phyloP scores from a whole-genome alignment of 2,329 filamentous ascomycete species.

The Arthrinium phaeospermum region DNA sequence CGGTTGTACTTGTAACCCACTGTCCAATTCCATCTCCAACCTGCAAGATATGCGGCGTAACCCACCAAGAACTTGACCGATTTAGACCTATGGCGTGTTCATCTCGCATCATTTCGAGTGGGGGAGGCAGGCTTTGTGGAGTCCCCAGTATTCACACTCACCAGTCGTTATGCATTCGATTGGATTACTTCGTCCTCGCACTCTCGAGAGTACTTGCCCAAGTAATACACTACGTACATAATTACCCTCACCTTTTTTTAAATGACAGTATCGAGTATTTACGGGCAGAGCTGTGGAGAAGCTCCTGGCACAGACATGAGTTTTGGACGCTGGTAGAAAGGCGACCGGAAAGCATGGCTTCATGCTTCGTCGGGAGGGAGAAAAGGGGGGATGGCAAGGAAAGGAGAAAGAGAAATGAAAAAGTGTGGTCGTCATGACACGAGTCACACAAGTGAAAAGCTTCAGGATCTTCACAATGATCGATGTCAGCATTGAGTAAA shows the following conservation, averaged over 20 bases:
- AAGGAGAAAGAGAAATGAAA: not conserved
- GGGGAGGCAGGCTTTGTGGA: not conserved
- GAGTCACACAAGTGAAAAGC: not conserved
- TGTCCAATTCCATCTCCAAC: not conserved
- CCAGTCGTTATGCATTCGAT: not conserved
- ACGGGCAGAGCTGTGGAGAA: not conserved
- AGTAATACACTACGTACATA: not conserved
- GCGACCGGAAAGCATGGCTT: conserved; percentile 19
- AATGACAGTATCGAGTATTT: not conserved
- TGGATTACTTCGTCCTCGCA: not conserved
- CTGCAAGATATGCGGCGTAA: not conserved
- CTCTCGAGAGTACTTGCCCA: not conserved
- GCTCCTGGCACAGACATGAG: not conserved
- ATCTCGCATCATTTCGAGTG: not conserved
- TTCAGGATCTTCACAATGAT: conserved; percentile 13
- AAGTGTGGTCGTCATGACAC: not conserved
- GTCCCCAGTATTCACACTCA: not conserved
- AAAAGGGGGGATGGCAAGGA: not conserved
- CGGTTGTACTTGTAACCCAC: not conserved
- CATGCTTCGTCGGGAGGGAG: conserved; percentile 8
- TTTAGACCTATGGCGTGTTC: not conserved
- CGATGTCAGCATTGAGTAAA: conserved; percentile 39
- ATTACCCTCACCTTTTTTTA: not conserved
- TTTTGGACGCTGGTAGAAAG: not conserved
- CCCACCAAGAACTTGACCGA: not conserved